Percentiles rank a stretch among this genome's conserved stretches.
Evolutionary conservation across 805 yeast species (phyloP).

Genomic region (Yamadazyma nakazawae): DNA sequence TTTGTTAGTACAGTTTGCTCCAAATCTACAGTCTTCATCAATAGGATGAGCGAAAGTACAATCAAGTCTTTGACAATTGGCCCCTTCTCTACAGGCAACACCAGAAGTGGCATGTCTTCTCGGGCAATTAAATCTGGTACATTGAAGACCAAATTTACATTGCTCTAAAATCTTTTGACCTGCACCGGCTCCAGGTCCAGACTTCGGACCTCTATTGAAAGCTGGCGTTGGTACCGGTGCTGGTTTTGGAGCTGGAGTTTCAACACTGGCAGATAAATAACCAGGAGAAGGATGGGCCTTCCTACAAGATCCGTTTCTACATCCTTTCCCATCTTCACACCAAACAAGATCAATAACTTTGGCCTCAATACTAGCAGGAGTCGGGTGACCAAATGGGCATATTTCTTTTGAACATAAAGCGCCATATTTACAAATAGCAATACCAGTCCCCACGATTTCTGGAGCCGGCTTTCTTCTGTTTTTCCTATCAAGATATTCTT

Average conservation of each 20-base stretch:
- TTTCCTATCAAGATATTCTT: constrained; percentile 46
- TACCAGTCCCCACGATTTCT: constrained; percentile 38
- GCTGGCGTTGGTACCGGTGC: constrained; percentile 1
- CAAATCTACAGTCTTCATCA: constrained; percentile 76
- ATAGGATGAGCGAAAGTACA: constrained; percentile 84
- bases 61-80: constrained; percentile 71
- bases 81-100: constrained; percentile 79
- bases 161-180: constrained; percentile 55
- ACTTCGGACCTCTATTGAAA: neutral
- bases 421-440: constrained; percentile 74
- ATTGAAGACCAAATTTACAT: constrained; percentile 73
- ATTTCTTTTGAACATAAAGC: constrained; percentile 67
- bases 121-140: constrained; percentile 77
- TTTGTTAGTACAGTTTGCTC: constrained; percentile 66
- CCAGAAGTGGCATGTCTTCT: constrained; percentile 79
- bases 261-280: constrained; percentile 21
- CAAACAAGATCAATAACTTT: constrained; percentile 65
- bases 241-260: constrained; percentile 8
- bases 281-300: constrained; percentile 82
- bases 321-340: constrained; percentile 70
- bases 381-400: constrained; percentile 91
- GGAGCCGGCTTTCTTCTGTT: constrained; percentile 16
- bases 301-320: constrained; percentile 59
- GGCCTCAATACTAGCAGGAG: constrained; percentile 76
- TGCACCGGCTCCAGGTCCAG: neutral